Conservation (phyloP, 2,329 filamentous ascomycete genomes). For the Xylaria sp. region DNA sequence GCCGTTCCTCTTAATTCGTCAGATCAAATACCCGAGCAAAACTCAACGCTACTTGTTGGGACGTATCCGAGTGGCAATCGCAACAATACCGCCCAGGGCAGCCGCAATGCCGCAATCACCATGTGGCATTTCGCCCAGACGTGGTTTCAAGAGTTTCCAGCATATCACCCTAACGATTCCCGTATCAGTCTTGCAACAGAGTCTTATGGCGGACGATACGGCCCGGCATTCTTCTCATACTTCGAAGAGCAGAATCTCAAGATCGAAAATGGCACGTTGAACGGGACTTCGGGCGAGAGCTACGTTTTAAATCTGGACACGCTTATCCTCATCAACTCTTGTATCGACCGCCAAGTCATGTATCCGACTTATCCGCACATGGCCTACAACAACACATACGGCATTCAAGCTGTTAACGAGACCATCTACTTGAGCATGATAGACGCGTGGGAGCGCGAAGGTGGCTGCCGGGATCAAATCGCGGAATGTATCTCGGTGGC, state of each 20-base stretch:
- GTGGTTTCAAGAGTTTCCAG: slow-evolving; percentile 64
- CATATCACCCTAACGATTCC: slow-evolving; percentile 68
- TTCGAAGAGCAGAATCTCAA: slow-evolving; percentile 49
- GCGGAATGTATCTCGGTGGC: slow-evolving; percentile 60
- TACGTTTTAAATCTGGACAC: slow-evolving; percentile 50
- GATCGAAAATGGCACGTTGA: slow-evolving; percentile 48
- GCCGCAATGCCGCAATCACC: slow-evolving; percentile 61
- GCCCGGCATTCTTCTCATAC: slow-evolving; percentile 47
- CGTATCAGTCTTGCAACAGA: slow-evolving; percentile 56
- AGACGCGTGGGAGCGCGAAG: slow-evolving; percentile 46
- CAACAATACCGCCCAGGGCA: slow-evolving; percentile 59
- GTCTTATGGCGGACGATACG: slow-evolving; percentile 51
- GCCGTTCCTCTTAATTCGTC: slow-evolving; percentile 50
- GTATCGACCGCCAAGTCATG: slow-evolving; percentile 59
- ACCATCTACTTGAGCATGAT: slow-evolving; percentile 47
- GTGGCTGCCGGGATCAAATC: slow-evolving; percentile 65
- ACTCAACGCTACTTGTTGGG: slow-evolving; percentile 56
- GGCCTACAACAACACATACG: slow-evolving; percentile 56
- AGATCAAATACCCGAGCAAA: slow-evolving; percentile 51
- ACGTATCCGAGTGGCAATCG: slow-evolving; percentile 65
- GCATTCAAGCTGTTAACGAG: slow-evolving; percentile 46
- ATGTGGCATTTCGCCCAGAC: slow-evolving; percentile 71
- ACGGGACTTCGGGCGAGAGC: slow-evolving; percentile 45
- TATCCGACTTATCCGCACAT: slow-evolving; percentile 57
- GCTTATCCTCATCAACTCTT: slow-evolving; percentile 67